Conservation (phyloP, 2,329 filamentous ascomycete species). For the Gliomastix tumulicola region DNA sequence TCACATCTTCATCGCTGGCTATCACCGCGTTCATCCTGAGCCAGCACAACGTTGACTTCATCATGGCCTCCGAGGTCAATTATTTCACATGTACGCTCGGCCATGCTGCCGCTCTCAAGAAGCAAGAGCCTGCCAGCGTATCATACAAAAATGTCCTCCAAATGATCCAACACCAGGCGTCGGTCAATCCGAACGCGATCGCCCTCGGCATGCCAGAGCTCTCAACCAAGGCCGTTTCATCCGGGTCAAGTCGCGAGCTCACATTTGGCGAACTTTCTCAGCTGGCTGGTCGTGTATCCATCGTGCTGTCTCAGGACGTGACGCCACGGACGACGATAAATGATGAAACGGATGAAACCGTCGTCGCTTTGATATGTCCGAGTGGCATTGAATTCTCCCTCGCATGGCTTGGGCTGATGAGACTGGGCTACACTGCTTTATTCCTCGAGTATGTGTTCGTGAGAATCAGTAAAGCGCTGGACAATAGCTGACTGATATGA, state of each 20-base stretch:
- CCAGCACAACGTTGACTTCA: too few species aligned
- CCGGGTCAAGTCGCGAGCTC: conserved; percentile 6
- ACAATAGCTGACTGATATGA: background rate
- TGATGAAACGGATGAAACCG: too few species aligned
- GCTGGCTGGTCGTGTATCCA: conserved; percentile 40
- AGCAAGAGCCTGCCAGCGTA: too few species aligned
- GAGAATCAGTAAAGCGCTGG: too few species aligned
- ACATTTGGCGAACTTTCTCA: conserved; percentile 18
- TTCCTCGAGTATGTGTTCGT: conserved; percentile 42
- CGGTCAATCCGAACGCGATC: conserved; percentile 22
- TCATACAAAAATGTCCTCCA: conserved; percentile 39
- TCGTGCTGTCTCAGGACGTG: too few species aligned
- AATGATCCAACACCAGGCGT: conserved; percentile 41
- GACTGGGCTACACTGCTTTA: conserved; percentile 45
- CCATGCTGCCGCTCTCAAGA: conserved; percentile 35
- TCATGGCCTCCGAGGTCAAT: too few species aligned
- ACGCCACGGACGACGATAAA: too few species aligned
- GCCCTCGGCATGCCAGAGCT: conserved; percentile 42
- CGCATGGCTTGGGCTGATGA: conserved; percentile 52
- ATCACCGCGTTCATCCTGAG: too few species aligned
- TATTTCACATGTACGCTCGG: conserved; percentile 58
- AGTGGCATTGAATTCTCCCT: conserved; percentile 52
- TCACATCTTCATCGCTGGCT: too few species aligned
- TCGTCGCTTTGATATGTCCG: too few species aligned
- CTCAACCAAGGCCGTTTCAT: too few species aligned